A percentile compares a stretch with the other conserved stretches of the same genome.
phyloP scores from a whole-genome alignment of 768 basidiomycete species.

The Fomitopsis serialis region DNA sequence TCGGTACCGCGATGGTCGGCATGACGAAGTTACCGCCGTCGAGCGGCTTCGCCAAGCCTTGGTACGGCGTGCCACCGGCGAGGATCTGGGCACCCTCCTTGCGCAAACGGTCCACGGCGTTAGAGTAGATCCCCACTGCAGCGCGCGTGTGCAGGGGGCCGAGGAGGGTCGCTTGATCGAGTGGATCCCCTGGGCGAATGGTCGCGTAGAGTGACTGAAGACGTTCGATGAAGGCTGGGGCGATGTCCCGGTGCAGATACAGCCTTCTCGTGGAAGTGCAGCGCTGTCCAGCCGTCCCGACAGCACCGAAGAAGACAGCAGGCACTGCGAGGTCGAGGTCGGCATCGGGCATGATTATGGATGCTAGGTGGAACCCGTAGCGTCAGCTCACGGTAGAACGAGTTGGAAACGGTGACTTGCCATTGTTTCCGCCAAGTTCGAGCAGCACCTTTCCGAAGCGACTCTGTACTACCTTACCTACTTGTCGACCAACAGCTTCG shows the following conservation, averaged over 20 bases:
- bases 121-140: slow-evolving; percentile 62
- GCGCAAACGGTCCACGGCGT: slow-evolving; percentile 56
- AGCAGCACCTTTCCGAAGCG: slow-evolving; percentile 88
- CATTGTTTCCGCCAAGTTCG: slow-evolving; percentile 95
- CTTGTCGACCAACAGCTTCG: slow-evolving; percentile 78
- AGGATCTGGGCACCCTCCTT: slow-evolving; percentile 71
- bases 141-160: slow-evolving; percentile 79
- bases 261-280: slow-evolving; percentile 93
- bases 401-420: slow-evolving; percentile 34
- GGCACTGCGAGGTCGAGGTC: slow-evolving; percentile 87
- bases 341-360: slow-evolving; percentile 90
- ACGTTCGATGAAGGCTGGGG: slow-evolving; percentile 66
- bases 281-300: slow-evolving; percentile 71
- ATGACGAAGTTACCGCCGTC: slow-evolving; percentile 81
- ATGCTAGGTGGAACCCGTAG: slow-evolving; percentile 43
- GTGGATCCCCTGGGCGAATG: slow-evolving; percentile 80
- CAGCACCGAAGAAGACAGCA: slow-evolving; percentile 89
- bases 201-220: slow-evolving; percentile 71
- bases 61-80: slow-evolving; percentile 60
- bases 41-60: slow-evolving; percentile 33
- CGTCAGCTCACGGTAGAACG: background rate
- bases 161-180: slow-evolving; percentile 64
- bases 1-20: slow-evolving; percentile 78
- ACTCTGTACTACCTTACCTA: slow-evolving; percentile 83
- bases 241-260: slow-evolving; percentile 80